Evolutionary conservation across 441 rosid species (phyloP).

Genomic region (Jatropha multifida): DNA sequence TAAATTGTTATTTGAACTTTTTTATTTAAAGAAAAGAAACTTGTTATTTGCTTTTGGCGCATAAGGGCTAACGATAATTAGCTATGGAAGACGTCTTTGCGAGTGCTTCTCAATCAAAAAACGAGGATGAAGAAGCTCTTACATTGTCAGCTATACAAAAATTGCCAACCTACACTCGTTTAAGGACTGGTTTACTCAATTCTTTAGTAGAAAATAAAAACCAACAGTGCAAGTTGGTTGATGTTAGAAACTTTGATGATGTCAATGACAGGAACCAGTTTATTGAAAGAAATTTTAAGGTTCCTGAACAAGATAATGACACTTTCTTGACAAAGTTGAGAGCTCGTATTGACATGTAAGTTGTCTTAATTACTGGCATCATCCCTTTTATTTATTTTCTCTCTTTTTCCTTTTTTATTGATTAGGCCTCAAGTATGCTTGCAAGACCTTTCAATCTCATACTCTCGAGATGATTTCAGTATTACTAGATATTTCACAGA

Average conservation of each 20-base stretch:
- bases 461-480: too few species aligned
- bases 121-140: conserved; percentile 9
- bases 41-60: too few species aligned
- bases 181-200: conserved; percentile 13
- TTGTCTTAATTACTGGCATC: background rate
- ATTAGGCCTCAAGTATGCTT: too few species aligned
- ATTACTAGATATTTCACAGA: too few species aligned
- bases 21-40: too few species aligned
- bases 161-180: conserved; percentile 13
- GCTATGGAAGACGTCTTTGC: background rate
- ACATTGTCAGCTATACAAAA: conserved; percentile 11
- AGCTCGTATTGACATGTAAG: conserved; percentile 7
- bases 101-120: background rate
- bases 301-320: conserved; percentile 16
- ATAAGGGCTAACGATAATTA: background rate
- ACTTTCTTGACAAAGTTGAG: conserved; percentile 10
- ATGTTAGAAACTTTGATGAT: conserved; percentile 11
- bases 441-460: too few species aligned
- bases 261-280: conserved; percentile 6
- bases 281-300: conserved; percentile 10
- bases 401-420: background rate
- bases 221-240: background rate
- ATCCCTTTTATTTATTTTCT: too few species aligned
- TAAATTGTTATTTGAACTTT: too few species aligned
- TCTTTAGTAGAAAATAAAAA: background rate